A percentile compares a stretch with the other conserved stretches of the same genome.
phyloP scores from a whole-genome alignment of 345 rosid species.

The Lepidium didymum region DNA sequence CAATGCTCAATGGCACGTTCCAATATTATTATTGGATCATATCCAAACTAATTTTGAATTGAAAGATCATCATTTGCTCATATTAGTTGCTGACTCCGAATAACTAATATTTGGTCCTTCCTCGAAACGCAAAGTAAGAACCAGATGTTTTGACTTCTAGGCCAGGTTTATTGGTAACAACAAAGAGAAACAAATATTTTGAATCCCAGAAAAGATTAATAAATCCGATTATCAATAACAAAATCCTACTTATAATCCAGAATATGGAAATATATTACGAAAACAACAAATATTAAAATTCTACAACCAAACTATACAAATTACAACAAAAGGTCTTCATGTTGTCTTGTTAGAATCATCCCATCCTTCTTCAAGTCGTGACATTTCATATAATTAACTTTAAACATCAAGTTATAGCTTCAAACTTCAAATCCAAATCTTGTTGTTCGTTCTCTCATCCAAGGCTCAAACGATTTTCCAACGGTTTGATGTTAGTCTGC shows the following conservation, averaged over 20 bases:
- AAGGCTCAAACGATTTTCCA: constrained; percentile 69
- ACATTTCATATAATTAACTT: constrained; percentile 25
- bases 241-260: constrained; percentile 10
- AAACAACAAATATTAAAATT: constrained; percentile 2
- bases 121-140: too few species aligned
- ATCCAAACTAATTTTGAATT: not conserved
- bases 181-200: not conserved
- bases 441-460: constrained; percentile 36
- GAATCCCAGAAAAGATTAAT: not conserved
- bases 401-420: not conserved
- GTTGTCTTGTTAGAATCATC: constrained; percentile 14
- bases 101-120: too few species aligned
- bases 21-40: too few species aligned
- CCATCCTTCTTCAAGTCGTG: constrained; percentile 1
- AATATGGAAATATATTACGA: not conserved
- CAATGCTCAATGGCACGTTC: too few species aligned
- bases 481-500: constrained; percentile 38
- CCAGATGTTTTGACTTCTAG: not conserved
- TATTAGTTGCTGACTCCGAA: too few species aligned
- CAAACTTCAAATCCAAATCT: constrained; percentile 3
- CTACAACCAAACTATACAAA: constrained; percentile 37
- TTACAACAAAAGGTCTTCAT: constrained; percentile 16
- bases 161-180: not conserved
- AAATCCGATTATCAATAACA: constrained; percentile 9
- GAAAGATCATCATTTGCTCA: too few species aligned